Conservation (phyloP, 139 green algal genomes). For the Mesostigma viride region DNA sequence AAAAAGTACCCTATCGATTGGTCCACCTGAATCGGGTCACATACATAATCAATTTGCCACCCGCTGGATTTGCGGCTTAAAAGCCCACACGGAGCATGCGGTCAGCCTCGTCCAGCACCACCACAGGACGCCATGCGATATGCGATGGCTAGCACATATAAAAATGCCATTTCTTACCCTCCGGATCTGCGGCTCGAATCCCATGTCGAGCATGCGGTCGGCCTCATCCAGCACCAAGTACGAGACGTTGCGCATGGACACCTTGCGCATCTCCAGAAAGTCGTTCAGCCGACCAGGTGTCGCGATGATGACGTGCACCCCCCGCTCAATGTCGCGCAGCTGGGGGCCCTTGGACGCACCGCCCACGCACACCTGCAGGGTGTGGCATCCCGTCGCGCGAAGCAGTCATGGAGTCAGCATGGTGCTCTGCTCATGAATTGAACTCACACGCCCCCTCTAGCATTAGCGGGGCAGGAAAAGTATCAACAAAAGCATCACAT, state of each 20-base stretch:
- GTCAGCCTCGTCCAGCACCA: constrained; percentile 11
- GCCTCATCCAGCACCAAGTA: constrained; percentile 88
- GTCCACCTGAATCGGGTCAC: too few species aligned
- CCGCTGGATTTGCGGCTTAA: too few species aligned
- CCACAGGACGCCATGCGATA: too few species aligned
- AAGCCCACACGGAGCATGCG: too few species aligned
- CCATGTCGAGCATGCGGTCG: constrained; percentile 94
- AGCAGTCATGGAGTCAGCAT: too few species aligned
- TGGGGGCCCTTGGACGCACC: constrained; percentile 76
- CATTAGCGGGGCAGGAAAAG: not conserved
- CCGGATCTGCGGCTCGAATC: constrained; percentile 88
- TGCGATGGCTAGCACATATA: too few species aligned
- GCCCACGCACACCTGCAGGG: constrained; percentile 78
- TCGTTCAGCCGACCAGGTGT: constrained; percentile 87
- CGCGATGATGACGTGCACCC: constrained; percentile 73
- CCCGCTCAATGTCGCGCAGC: constrained; percentile 60
- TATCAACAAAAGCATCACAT: not conserved
- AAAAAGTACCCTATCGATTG: too few species aligned
- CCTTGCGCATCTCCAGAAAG: constrained; percentile 65
- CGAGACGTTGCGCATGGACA: constrained; percentile 52
- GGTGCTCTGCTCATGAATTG: too few species aligned
- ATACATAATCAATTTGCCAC: not conserved
- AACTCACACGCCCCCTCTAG: too few species aligned
- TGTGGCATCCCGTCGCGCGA: too few species aligned
- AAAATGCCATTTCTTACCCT: too few species aligned